Base-by-base conservation (phyloP, 305 asterid genomes). In the Fraxinus dipetala region DNA sequence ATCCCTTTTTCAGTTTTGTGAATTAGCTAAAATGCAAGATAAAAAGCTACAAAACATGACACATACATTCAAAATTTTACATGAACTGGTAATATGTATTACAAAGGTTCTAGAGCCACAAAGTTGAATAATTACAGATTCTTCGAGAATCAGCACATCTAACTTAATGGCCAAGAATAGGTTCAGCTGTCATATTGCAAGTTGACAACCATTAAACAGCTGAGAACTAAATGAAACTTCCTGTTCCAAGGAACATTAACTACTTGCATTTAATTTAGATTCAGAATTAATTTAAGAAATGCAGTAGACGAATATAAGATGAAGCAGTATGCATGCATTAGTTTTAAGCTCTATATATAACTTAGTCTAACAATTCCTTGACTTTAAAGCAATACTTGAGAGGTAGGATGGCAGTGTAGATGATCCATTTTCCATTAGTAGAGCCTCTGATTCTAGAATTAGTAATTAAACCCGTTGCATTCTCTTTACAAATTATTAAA, bases 41-140 rank as follows among this genome's bases (percentile, higher is more conserved):
- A 78, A 74, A 43, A 38, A 76, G 78, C 80, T 83, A 82, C 51
- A 79, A 75, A 85, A 14, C 51, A 63, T 32, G 80, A 28, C 18
- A 75, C 28, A 36, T 22, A 77, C 51, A 26, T 79, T 45, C 38
- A 38, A 67, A 75, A 65, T 26, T 78, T 45, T 43, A 56, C 31
- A 74, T 78, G 61, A 45, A 43, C 72, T 45, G 61, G 40, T 59
- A 78, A 54, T 28, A 82, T 31, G 72, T 9, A 43, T 35, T 61
- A 70, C 75, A 40, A 72, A 6, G 7, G 14, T 63, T 69, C 34
- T 32, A 43, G 32, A 30, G 59, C 51, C 38, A 86, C 20, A 76
- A 81, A 16, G 72, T 81, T 67, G 20, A 67, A 30, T 67, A 67
- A 67, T 81, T 77, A 81, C 34, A 38, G 56, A 73, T 56, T 65